These are phyloP conservation scores for Venturia carpophila DNA, from an alignment of 2,329 filamentous ascomycete genomes.

Conservation along the genomic window DNA sequence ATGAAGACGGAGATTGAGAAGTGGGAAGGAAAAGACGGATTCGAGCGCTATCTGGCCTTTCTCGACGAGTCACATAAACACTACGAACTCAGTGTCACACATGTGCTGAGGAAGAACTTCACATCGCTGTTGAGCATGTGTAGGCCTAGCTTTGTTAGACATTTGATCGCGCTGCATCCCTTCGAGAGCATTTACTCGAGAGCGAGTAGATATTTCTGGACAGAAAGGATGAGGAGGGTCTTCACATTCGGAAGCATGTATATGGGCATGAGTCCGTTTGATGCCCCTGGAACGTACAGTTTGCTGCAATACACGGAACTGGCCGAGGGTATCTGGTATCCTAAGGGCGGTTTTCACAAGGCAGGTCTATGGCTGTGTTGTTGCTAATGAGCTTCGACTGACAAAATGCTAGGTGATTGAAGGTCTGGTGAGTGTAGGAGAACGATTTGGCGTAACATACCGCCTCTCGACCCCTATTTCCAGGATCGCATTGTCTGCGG, in stretches of 20 bases:
- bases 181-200: slow-evolving; percentile 63
- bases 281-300: slow-evolving; percentile 66
- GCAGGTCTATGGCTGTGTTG: slow-evolving; percentile 30
- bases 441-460: slow-evolving; percentile 55
- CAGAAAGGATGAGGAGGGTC: slow-evolving; percentile 58
- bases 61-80: slow-evolving; percentile 60
- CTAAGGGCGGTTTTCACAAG: slow-evolving; percentile 60
- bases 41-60: slow-evolving; percentile 60
- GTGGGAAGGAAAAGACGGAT: slow-evolving; percentile 65
- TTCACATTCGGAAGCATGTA: slow-evolving; percentile 79
- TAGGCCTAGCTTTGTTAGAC: slow-evolving; percentile 49
- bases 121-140: slow-evolving; percentile 51
- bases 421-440: slow-evolving; percentile 55
- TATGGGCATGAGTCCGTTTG: slow-evolving; percentile 72
- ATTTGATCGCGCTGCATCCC: slow-evolving; percentile 56
- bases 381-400: slow-evolving; percentile 10
- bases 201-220: slow-evolving; percentile 60
- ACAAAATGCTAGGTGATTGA: slow-evolving; percentile 40
- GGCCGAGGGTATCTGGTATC: slow-evolving; percentile 70
- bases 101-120: slow-evolving; percentile 63
- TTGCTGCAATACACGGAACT: slow-evolving; percentile 68
- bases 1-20: slow-evolving; percentile 67
- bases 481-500: slow-evolving; percentile 49
- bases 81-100: slow-evolving; percentile 58
- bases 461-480: slow-evolving; percentile 52